phyloP scores from a whole-genome alignment of 441 rosid genomes.

The Rhodomyrtus psidioides region DNA sequence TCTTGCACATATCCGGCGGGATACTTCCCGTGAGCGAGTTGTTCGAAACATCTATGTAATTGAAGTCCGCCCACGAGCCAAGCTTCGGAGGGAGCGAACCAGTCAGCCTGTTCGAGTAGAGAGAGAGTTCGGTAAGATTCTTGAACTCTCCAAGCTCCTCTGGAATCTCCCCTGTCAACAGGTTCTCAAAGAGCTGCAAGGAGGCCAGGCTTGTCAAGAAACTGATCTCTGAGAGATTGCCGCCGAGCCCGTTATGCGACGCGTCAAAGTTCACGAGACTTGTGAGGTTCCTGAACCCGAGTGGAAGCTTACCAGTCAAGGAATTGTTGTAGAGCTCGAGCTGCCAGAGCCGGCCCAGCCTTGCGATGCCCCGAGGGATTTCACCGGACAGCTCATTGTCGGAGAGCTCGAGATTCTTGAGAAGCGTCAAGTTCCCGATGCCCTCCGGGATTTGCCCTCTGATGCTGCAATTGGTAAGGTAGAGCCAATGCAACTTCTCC shows the following conservation, averaged over 20 bases:
- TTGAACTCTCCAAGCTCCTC: slow-evolving; percentile 44
- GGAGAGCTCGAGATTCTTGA: slow-evolving; percentile 44
- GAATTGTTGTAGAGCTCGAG: slow-evolving; percentile 50
- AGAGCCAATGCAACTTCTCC: slow-evolving; percentile 39
- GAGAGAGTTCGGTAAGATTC: slow-evolving; percentile 32
- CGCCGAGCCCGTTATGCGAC: slow-evolving; percentile 35
- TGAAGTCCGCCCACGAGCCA: slow-evolving; percentile 35
- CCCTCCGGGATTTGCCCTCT: slow-evolving; percentile 44
- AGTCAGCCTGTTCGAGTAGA: slow-evolving; percentile 40
- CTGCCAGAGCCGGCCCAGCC: slow-evolving; percentile 30
- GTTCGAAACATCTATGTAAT: slow-evolving; percentile 45
- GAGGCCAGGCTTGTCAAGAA: slow-evolving; percentile 31
- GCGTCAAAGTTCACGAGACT: slow-evolving; percentile 33
- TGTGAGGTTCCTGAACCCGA: slow-evolving; percentile 37
- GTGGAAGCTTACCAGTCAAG: slow-evolving; percentile 45
- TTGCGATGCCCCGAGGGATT: slow-evolving; percentile 33
- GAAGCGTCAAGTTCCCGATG: slow-evolving; percentile 27
- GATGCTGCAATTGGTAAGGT: slow-evolving; percentile 44
- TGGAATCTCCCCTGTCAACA: slow-evolving; percentile 44
- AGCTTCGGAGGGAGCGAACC: slow-evolving; percentile 44
- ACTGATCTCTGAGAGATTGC: slow-evolving; percentile 42
- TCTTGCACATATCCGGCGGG: slow-evolving; percentile 54
- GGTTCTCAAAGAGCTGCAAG: slow-evolving; percentile 37
- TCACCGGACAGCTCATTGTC: slow-evolving; percentile 36
- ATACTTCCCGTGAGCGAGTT: slow-evolving; percentile 45